Base-by-base conservation (phyloP, 2,329 filamentous ascomycete genomes). In the Neonectria magnoliae region DNA sequence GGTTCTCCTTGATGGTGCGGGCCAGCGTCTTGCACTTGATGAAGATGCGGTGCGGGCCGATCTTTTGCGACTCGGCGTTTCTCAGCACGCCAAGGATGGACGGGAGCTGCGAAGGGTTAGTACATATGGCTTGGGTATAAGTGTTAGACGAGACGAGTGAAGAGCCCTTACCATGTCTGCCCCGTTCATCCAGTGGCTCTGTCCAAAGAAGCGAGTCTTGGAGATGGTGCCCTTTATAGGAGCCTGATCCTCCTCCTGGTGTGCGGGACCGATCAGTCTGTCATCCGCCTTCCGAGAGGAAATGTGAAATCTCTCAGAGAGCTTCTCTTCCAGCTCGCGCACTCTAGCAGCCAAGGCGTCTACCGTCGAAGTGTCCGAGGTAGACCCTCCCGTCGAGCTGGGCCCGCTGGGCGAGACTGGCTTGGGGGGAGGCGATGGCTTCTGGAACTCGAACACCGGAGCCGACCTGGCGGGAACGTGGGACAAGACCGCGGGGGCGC, bases 181-280 rank as follows among this genome's bases (percentile, higher is more conserved):
- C 4, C 79, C 77, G 48, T 82, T 81, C 75, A 83, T 79, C 84
- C 84, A 87, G 68, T 87, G 85, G 56, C 82, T 86, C 57, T 84
- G 81, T 0, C 81, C 82, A 53, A 82, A 81, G 67, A 83, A 83
- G 5, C 81, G 75, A 3, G 80, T 81, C 68, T 84, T 84, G 33
- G 79, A 80, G 14, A 84, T 71, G 5, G 74, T 76, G 1, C 80
- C 79, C 16, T 73, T 76, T 54, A 73, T 70, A 3, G 73, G 70
- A 10, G 70, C 60, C 1, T 66, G 44, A 5, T 66, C 62, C 4
- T 62, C 60, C 1, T 59, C 62, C 6, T 59, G 55, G 4, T 60
- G 50, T 5, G 54, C 50, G 2, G 10, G 14, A 27, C 51, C 36
- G 13, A 60, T n/a, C 2, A 70, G 31, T 25, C 31, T 66, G 18